Conservation (phyloP, 179 eudicot species). For the Silene vulgaris region DNA sequence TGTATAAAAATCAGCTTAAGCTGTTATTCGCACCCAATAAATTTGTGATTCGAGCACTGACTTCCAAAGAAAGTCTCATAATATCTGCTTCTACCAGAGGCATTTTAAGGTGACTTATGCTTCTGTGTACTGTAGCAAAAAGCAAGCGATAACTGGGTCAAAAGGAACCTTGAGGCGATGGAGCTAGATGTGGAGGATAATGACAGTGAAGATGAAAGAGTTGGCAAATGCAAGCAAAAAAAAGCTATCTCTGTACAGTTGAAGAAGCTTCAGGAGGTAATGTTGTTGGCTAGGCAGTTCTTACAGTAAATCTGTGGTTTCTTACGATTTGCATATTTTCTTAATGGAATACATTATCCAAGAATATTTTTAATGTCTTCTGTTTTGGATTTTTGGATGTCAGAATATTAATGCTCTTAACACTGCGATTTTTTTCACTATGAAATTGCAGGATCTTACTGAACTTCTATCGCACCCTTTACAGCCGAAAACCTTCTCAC, state of each 20-base stretch:
- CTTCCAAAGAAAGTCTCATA: neutral
- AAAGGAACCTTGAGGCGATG: slow-evolving; percentile 62
- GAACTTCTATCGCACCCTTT: slow-evolving; percentile 60
- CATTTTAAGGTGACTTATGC: neutral
- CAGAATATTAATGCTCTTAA: neutral
- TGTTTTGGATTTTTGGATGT: slow-evolving; percentile 8
- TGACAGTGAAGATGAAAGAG: slow-evolving; percentile 92
- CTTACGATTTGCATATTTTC: neutral
- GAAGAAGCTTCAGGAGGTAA: slow-evolving; percentile 71
- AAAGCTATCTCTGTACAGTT: slow-evolving; percentile 50
- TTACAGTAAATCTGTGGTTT: neutral
- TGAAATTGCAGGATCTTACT: slow-evolving; percentile 67
- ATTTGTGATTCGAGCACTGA: neutral
- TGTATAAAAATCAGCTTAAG: slow-evolving; percentile 7
- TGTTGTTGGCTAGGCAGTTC: neutral
- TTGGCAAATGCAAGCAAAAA: slow-evolving; percentile 46
- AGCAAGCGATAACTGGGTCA: slow-evolving; percentile 64
- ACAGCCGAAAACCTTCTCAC: slow-evolving; percentile 86
- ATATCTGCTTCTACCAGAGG: neutral
- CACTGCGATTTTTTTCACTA: slow-evolving; percentile 5
- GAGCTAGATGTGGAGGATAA: slow-evolving; percentile 62
- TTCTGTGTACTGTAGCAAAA: slow-evolving; percentile 46
- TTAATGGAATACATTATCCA: neutral
- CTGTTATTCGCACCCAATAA: slow-evolving; percentile 5
- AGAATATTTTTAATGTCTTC: neutral